These are phyloP conservation scores for Dactylella cylindrospora DNA, from an alignment of 2,329 filamentous ascomycete genomes.

Conservation along the genomic window DNA sequence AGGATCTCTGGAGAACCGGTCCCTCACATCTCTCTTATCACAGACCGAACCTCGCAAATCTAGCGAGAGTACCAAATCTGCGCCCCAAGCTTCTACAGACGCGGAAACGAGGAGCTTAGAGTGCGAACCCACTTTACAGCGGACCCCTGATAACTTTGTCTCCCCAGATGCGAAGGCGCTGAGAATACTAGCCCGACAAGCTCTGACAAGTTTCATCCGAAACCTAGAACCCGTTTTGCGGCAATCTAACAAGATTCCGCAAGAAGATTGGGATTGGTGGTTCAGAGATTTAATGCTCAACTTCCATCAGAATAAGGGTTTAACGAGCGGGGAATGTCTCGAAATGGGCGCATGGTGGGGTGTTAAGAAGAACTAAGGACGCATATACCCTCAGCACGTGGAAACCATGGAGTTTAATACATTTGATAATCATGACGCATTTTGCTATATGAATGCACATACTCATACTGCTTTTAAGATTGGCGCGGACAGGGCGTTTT, in stretches of 20 bases:
- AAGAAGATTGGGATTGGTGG: constrained; percentile 92
- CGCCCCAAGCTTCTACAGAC: constrained; percentile 17
- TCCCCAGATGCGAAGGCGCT: constrained; percentile 47
- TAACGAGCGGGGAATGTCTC: constrained; percentile 80
- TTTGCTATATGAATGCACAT: too few relatives aligned
- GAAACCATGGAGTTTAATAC: too few relatives aligned
- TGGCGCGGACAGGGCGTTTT: too few relatives aligned
- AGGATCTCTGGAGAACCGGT: constrained; percentile 32
- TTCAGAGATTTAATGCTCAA: constrained; percentile 82
- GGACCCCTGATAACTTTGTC: constrained; percentile 20
- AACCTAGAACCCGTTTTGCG: constrained; percentile 79
- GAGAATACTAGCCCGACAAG: constrained; percentile 47
- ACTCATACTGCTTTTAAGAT: too few relatives aligned
- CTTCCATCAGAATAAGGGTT: constrained; percentile 74
- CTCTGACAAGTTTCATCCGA: constrained; percentile 54
- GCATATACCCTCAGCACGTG: too few relatives aligned
- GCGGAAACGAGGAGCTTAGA: constrained; percentile 34
- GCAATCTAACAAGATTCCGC: constrained; percentile 79
- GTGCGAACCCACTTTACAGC: constrained; percentile 38
- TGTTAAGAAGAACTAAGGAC: constrained; percentile 56
- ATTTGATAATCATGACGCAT: too few relatives aligned
- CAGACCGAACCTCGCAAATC: constrained; percentile 21
- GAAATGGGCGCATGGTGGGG: constrained; percentile 68
- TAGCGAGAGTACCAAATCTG: constrained; percentile 32
- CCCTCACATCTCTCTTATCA: constrained; percentile 22